Percentiles rank a stretch among this genome's conserved stretches.
These are phyloP conservation scores for Fusarium gaditjirri DNA, from an alignment of 2,329 filamentous ascomycete species.

Conservation along the genomic window DNA sequence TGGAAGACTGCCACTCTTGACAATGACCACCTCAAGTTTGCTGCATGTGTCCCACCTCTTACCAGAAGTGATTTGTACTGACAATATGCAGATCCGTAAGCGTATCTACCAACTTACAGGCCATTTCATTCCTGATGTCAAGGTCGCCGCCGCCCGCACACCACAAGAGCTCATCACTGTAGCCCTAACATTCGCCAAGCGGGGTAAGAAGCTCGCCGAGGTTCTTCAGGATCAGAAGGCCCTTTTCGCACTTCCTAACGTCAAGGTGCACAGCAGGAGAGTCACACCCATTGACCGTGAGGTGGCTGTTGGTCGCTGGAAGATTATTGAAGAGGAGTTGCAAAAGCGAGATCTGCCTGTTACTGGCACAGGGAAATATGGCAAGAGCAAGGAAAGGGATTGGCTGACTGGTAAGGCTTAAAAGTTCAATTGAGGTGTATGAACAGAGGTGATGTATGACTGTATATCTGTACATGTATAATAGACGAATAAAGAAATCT, in stretches of 20 bases:
- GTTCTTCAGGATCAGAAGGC: slow-evolving; percentile 60
- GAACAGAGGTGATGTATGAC: slow-evolving; percentile 35
- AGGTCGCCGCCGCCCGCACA: slow-evolving; percentile 66
- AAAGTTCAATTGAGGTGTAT: slow-evolving; percentile 19
- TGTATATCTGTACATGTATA: slow-evolving; percentile 49
- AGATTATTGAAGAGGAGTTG: slow-evolving; percentile 80
- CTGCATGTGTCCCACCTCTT: slow-evolving; percentile 64
- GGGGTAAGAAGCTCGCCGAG: slow-evolving; percentile 71
- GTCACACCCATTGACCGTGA: slow-evolving; percentile 79
- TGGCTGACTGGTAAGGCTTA: slow-evolving; percentile 55
- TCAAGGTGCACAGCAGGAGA: slow-evolving; percentile 72
- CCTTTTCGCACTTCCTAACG: slow-evolving; percentile 70
- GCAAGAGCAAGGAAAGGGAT: slow-evolving; percentile 56
- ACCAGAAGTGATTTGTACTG: neutral
- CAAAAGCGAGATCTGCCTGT: slow-evolving; percentile 69
- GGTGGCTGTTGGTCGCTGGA: slow-evolving; percentile 77
- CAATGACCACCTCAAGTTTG: slow-evolving; percentile 74
- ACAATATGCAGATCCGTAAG: slow-evolving; percentile 75
- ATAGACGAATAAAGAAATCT: slow-evolving; percentile 43
- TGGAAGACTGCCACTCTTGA: slow-evolving; percentile 69
- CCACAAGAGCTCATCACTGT: slow-evolving; percentile 65
- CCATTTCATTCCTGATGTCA: slow-evolving; percentile 76
- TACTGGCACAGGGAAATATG: slow-evolving; percentile 55
- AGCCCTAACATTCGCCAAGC: slow-evolving; percentile 64
- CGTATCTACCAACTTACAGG: slow-evolving; percentile 85